Conservation (phyloP, 202 grass and related monocot species). For the Dendrocalamus latiflorus region DNA sequence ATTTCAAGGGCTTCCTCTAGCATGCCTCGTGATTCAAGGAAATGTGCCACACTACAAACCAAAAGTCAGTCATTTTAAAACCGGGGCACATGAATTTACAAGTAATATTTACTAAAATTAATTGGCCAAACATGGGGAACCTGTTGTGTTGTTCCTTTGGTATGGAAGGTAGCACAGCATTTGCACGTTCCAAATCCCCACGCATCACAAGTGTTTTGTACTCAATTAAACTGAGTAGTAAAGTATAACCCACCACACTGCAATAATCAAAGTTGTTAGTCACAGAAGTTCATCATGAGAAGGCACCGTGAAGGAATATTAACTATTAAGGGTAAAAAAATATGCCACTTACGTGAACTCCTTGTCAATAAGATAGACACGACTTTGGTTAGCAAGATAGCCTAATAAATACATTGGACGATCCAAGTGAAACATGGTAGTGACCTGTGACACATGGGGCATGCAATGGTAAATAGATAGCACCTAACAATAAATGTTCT, state of each 20-base stretch:
- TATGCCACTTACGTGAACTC: too few relatives aligned
- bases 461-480: background rate
- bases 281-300: background rate
- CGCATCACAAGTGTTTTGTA: too few relatives aligned
- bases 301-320: background rate
- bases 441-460: constrained; percentile 36
- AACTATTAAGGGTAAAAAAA: too few relatives aligned
- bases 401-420: constrained; percentile 69
- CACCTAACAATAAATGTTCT: background rate
- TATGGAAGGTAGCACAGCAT: constrained; percentile 37
- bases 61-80: too few relatives aligned
- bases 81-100: too few relatives aligned
- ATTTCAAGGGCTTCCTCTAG: constrained; percentile 54
- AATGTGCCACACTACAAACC: too few relatives aligned
- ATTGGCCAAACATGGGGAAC: background rate
- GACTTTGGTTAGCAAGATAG: too few relatives aligned
- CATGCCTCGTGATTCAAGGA: too few relatives aligned
- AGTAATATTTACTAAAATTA: constrained; percentile 14
- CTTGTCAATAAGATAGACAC: too few relatives aligned
- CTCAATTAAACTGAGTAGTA: too few relatives aligned
- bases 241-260: too few relatives aligned
- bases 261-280: background rate
- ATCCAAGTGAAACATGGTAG: constrained; percentile 73
- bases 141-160: constrained; percentile 66
- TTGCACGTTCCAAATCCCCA: constrained; percentile 42